A percentile compares a stretch with the other conserved stretches of the same genome.
Conservation (phyloP, 768 basidiomycete species). For the Exidia glandulosa region DNA sequence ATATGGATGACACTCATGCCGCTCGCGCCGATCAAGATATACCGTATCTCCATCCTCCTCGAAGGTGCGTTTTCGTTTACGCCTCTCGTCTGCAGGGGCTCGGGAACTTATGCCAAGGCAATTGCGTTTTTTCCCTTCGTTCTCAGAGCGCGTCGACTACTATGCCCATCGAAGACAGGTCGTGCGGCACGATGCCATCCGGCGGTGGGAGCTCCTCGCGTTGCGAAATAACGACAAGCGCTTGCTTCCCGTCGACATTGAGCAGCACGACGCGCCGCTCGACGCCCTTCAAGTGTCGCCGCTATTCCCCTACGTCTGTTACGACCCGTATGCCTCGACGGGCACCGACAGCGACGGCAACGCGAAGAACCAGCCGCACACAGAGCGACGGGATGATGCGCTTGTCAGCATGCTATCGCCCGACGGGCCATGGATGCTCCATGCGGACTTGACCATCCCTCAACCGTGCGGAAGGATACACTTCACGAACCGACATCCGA, state of each 20-base stretch:
- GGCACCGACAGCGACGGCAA: not conserved
- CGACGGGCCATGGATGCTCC: conserved; percentile 76
- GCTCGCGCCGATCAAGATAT: conserved; percentile 69
- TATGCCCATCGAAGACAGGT: conserved; percentile 56
- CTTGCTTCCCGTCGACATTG: conserved; percentile 55
- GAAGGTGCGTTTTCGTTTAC: conserved; percentile 50
- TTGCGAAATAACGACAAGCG: conserved; percentile 53
- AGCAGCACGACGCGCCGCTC: conserved; percentile 59
- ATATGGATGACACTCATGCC: conserved; percentile 76
- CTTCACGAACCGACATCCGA: conserved; percentile 71
- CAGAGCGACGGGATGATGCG: conserved; percentile 13
- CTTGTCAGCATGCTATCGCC: conserved; percentile 26
- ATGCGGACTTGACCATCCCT: conserved; percentile 59
- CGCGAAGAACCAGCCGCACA: not conserved
- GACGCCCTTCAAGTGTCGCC: conserved; percentile 29
- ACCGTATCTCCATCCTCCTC: conserved; percentile 57
- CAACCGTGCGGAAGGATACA: conserved; percentile 45
- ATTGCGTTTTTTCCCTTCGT: not conserved
- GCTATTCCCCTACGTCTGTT: conserved; percentile 14
- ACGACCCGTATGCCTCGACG: conserved; percentile 19
- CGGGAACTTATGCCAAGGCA: not conserved
- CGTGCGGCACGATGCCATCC: conserved; percentile 56
- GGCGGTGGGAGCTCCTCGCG: conserved; percentile 48
- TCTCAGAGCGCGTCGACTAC: conserved; percentile 71
- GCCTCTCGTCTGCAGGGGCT: conserved; percentile 1